Conservation (phyloP, 1,284 basidiomycete genomes). For the Serendipita sp. region DNA sequence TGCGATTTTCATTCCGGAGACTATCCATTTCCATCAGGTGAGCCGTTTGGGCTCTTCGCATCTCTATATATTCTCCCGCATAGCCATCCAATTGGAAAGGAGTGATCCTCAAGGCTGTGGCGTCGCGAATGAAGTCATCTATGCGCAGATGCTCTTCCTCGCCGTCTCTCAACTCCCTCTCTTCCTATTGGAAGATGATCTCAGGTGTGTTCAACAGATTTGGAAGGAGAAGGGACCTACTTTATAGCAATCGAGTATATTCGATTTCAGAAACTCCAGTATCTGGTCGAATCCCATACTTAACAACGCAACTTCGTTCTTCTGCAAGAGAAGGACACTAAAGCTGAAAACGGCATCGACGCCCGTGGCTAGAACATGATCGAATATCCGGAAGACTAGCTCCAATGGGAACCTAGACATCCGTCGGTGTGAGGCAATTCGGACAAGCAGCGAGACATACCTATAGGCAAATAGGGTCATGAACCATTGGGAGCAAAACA, state of each 20-base stretch:
- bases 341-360: conserved; percentile 96
- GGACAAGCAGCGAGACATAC: conserved; percentile 28
- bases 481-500: conserved; percentile 98
- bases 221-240: conserved; percentile 22
- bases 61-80: conserved; percentile 74
- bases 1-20: conserved; percentile 63
- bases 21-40: conserved; percentile 72
- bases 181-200: background rate
- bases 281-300: conserved; percentile 81
- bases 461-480: conserved; percentile 92
- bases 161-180: conserved; percentile 13
- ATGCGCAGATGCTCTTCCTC: conserved; percentile 29
- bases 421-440: conserved; percentile 4
- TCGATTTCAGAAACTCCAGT: conserved; percentile 63
- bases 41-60: conserved; percentile 50
- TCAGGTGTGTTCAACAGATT: conserved; percentile 8
- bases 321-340: conserved; percentile 73
- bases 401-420: conserved; percentile 76
- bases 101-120: conserved; percentile 69
- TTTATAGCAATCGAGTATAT: conserved; percentile 72
- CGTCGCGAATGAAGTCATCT: conserved; percentile 74
- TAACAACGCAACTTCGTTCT: conserved; percentile 72
- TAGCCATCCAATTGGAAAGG: conserved; percentile 87
- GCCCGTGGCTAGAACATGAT: conserved; percentile 88
- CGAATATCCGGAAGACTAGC: conserved; percentile 89